Evolutionary conservation across 2,329 filamentous ascomycete species (phyloP).

Genomic region (Paracorniculantispora psalliotae): DNA sequence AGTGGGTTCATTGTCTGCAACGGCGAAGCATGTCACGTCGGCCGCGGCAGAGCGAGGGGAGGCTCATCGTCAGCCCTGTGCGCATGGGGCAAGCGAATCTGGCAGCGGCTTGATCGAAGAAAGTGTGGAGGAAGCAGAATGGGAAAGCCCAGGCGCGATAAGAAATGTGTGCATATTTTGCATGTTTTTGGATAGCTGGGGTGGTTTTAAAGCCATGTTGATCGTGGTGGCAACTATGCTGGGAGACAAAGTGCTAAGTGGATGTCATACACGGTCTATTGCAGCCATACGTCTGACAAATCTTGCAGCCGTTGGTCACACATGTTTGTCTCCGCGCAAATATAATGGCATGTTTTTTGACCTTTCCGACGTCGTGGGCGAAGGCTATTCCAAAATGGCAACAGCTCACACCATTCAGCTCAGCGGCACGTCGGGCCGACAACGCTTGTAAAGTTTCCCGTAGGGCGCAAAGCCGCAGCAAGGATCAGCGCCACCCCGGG

Average conservation of each 20-base stretch:
- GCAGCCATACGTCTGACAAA: too few species aligned
- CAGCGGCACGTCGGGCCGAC: conserved; percentile 6
- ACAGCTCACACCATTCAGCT: neutral
- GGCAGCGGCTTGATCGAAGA: neutral
- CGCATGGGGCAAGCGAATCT: neutral
- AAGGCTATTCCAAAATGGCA: too few species aligned
- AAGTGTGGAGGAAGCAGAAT: neutral
- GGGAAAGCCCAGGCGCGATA: neutral
- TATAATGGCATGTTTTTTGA: too few species aligned
- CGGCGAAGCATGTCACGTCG: neutral
- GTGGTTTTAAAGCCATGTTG: neutral
- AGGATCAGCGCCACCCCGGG: neutral
- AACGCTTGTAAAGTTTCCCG: neutral
- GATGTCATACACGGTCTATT: too few species aligned
- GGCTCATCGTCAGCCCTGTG: neutral
- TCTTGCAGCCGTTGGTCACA: too few species aligned
- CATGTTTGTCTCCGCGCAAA: too few species aligned
- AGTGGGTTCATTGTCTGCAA: neutral
- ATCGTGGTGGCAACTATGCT: too few species aligned
- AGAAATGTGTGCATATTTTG: neutral
- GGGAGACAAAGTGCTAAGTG: too few species aligned
- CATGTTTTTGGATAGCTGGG: neutral
- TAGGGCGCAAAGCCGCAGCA: neutral
- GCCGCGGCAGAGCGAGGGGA: too few species aligned
- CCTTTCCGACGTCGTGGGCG: too few species aligned